Evolutionary conservation across 2,329 filamentous ascomycete genomes (phyloP).

Genomic region (Coniochaeta sp.): DNA sequence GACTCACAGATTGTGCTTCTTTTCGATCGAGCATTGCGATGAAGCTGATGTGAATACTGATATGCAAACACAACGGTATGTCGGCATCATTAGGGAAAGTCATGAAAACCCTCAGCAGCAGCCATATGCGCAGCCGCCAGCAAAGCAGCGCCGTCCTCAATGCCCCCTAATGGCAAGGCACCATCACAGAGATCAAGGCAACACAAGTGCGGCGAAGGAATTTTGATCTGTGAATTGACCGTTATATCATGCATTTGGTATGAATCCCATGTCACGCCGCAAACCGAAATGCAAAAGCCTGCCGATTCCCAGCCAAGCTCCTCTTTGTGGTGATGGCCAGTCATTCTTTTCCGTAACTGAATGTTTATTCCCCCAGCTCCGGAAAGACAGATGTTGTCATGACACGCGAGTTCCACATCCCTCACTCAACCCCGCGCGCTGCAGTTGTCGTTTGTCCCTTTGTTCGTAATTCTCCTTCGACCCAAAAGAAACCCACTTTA

Average conservation of each 20-base stretch:
- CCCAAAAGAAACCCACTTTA: slow-evolving; percentile 50
- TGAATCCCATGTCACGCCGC: slow-evolving; percentile 25
- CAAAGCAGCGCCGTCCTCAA: too few species aligned
- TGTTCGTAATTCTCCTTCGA: slow-evolving; percentile 12
- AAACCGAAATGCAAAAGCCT: slow-evolving; percentile 25
- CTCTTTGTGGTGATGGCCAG: slow-evolving; percentile 12
- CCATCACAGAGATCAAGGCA: too few species aligned
- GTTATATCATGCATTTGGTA: slow-evolving; percentile 26
- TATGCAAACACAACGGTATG: too few species aligned
- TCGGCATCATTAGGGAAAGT: too few species aligned
- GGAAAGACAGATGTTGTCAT: slow-evolving; percentile 15
- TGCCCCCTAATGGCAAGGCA: too few species aligned
- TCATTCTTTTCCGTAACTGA: slow-evolving; percentile 11
- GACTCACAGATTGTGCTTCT: too few species aligned
- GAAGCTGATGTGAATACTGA: too few species aligned
- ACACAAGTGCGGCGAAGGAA: slow-evolving; percentile 15
- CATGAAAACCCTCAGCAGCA: too few species aligned
- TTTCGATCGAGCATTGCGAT: too few species aligned
- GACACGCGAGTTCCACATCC: slow-evolving; percentile 13
- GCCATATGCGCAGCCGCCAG: too few species aligned
- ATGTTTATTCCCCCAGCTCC: slow-evolving; percentile 12
- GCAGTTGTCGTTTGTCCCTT: slow-evolving; percentile 16
- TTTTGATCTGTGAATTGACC: slow-evolving; percentile 22
- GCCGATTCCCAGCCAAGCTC: slow-evolving; percentile 21
- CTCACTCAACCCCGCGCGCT: too few species aligned